Evolutionary conservation across 2,329 filamentous ascomycete species (phyloP).

Genomic region (Aspergillus neotritici): DNA sequence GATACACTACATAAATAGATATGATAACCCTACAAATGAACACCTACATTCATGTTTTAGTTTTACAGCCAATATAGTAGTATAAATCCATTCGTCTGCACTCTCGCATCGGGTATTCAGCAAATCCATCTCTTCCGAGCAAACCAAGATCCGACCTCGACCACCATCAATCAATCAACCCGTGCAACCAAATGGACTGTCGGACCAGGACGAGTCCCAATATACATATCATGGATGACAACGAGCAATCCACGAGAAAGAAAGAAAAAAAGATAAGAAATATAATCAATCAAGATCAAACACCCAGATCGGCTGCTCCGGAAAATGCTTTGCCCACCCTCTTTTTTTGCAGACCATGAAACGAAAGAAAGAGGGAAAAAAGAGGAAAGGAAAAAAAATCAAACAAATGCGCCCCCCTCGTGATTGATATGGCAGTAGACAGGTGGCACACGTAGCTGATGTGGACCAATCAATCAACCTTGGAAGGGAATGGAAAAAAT

Average conservation of each 20-base stretch:
- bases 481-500: too few relatives aligned
- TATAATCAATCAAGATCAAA: slow-evolving; percentile 9
- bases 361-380: too few relatives aligned
- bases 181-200: slow-evolving; percentile 9
- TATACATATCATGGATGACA: slow-evolving; percentile 13
- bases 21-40: too few relatives aligned
- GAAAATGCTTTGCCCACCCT: slow-evolving; percentile 29
- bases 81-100: slow-evolving; percentile 14
- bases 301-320: slow-evolving; percentile 25
- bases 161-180: too few relatives aligned
- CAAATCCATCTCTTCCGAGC: slow-evolving; percentile 23
- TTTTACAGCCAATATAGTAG: too few relatives aligned
- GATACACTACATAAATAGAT: too few relatives aligned
- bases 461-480: slow-evolving; percentile 21
- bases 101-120: slow-evolving; percentile 21
- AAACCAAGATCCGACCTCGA: slow-evolving; percentile 15
- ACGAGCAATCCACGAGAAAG: slow-evolving; percentile 7
- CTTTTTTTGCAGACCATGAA: slow-evolving; percentile 27
- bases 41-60: too few relatives aligned
- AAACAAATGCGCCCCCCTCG: slow-evolving; percentile 30
- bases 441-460: too few relatives aligned
- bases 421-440: too few relatives aligned
- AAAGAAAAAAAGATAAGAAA: slow-evolving; percentile 14
- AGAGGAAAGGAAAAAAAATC: too few relatives aligned
- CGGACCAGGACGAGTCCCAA: slow-evolving; percentile 21